These are phyloP conservation scores for Tritrichomonas foetus DNA, from an alignment of 208 protist species.

Conservation along the genomic window DNA sequence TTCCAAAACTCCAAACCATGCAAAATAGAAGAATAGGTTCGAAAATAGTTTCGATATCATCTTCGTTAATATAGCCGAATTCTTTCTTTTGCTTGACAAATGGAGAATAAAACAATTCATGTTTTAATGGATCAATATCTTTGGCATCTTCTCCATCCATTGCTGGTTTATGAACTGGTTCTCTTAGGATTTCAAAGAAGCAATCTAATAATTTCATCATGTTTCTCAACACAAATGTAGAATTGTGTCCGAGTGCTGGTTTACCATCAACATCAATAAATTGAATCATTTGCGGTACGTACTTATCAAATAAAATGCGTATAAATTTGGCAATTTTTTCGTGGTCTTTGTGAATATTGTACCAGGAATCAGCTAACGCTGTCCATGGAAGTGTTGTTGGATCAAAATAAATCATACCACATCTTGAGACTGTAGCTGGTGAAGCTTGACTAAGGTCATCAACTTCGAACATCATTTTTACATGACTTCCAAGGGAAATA, in stretches of 20 bases:
- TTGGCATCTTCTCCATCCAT: constrained; percentile 11
- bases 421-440: constrained; percentile 93
- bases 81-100: neutral
- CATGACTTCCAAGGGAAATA: constrained; percentile 77
- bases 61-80: neutral
- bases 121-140: neutral
- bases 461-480: constrained; percentile 95
- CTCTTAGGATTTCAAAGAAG: neutral
- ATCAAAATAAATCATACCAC: constrained; percentile 94
- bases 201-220: neutral
- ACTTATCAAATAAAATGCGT: neutral
- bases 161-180: neutral
- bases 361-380: constrained; percentile 82
- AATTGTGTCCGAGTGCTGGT: neutral
- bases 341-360: constrained; percentile 47
- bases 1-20: constrained; percentile 87
- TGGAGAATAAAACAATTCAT: neutral
- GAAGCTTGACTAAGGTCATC: constrained; percentile 90
- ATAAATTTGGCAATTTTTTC: neutral
- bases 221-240: neutral
- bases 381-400: constrained; percentile 64
- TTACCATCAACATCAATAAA: constrained; percentile 9
- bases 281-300: neutral
- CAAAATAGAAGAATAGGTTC: constrained; percentile 66
- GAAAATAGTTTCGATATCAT: constrained; percentile 69